Conservation (phyloP, 1,139 yeast genomes). For the Geotrichum restrictum region DNA sequence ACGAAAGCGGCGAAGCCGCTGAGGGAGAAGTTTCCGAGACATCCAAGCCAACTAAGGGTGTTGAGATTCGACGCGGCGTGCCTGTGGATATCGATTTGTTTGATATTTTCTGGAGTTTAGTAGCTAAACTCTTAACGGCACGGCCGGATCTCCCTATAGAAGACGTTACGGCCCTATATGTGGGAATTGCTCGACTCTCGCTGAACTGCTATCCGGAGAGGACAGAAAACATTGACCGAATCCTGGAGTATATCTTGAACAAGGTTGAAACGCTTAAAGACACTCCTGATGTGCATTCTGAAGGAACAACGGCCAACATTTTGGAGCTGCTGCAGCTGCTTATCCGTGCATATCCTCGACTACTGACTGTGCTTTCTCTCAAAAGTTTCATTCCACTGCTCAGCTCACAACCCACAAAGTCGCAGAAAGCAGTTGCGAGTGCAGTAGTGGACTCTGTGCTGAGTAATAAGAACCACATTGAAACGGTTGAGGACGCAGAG, state of each 20-base stretch:
- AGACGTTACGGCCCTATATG: slow-evolving; percentile 63
- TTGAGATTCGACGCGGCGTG: slow-evolving; percentile 24
- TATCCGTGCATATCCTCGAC: slow-evolving; percentile 39
- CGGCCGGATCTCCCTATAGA: slow-evolving; percentile 63
- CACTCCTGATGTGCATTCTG: slow-evolving; percentile 25
- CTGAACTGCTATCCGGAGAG: slow-evolving; percentile 64
- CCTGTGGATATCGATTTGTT: slow-evolving; percentile 44
- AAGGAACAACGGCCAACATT: slow-evolving; percentile 44
- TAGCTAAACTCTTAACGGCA: slow-evolving; percentile 49
- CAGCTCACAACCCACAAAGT: slow-evolving; percentile 37
- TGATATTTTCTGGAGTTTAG: slow-evolving; percentile 61
- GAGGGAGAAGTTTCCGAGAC: not conserved
- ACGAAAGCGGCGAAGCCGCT: slow-evolving; percentile 18
- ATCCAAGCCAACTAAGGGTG: slow-evolving; percentile 8
- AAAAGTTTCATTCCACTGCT: slow-evolving; percentile 39
- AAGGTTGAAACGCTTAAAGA: slow-evolving; percentile 41
- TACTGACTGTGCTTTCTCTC: slow-evolving; percentile 35
- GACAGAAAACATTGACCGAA: slow-evolving; percentile 54
- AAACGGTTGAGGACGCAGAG: slow-evolving; percentile 36
- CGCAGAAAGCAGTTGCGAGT: slow-evolving; percentile 39
- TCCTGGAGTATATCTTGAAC: slow-evolving; percentile 57
- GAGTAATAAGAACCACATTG: slow-evolving; percentile 28
- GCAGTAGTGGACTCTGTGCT: slow-evolving; percentile 36
- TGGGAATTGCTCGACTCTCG: slow-evolving; percentile 60
- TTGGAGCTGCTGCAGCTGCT: slow-evolving; percentile 57